These are phyloP conservation scores for Aspergillus udagawae DNA, from an alignment of 2,329 filamentous ascomycete genomes.

Conservation along the genomic window DNA sequence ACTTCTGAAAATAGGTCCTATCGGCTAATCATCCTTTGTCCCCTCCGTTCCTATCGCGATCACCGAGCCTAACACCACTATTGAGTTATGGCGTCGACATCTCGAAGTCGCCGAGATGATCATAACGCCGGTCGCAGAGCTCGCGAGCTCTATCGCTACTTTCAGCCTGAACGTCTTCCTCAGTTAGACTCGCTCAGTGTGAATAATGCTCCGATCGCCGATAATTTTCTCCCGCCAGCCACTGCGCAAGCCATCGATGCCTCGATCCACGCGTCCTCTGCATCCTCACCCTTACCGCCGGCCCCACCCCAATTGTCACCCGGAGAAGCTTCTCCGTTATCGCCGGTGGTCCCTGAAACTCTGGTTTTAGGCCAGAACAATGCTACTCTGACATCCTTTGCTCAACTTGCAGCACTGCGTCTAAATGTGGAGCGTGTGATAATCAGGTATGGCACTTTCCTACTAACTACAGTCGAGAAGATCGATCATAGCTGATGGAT, in stretches of 20 bases:
- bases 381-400: slow-evolving; percentile 33
- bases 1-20: neutral
- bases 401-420: slow-evolving; percentile 32
- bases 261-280: neutral
- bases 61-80: neutral
- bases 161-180: slow-evolving; percentile 25
- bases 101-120: slow-evolving; percentile 2
- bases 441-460: slow-evolving; percentile 26
- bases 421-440: slow-evolving; percentile 36
- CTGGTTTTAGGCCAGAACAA: slow-evolving; percentile 31
- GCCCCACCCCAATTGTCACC: slow-evolving; percentile 12
- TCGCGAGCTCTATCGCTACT: slow-evolving; percentile 40
- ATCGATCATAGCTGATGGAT: neutral
- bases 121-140: slow-evolving; percentile 30
- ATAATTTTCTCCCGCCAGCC: neutral
- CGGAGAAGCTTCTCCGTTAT: slow-evolving; percentile 10
- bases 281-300: neutral
- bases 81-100: neutral
- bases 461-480: neutral
- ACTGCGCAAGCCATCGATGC: neutral
- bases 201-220: neutral
- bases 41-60: neutral
- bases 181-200: neutral
- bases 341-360: slow-evolving; percentile 15
- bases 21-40: neutral